A percentile compares a stretch with the other conserved stretches of the same genome.
Evolutionary conservation across 1,139 yeast species (phyloP).

Genomic region (Hemisphaericaspora subhashii): DNA sequence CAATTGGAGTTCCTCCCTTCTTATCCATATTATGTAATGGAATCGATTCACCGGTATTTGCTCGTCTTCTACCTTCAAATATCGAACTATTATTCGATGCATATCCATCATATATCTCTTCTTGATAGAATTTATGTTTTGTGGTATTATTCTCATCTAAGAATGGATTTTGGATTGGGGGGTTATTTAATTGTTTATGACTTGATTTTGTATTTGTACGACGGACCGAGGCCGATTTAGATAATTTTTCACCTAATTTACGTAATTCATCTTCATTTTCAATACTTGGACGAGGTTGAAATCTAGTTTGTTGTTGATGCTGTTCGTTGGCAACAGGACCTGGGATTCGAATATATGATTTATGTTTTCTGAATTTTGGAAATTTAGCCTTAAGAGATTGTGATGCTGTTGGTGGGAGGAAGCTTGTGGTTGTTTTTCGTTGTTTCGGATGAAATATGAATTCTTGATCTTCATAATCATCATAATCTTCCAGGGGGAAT

Average conservation of each 20-base stretch:
- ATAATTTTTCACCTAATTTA: conserved; percentile 33
- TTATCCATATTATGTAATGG: neutral
- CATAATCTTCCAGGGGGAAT: neutral
- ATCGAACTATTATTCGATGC: conserved; percentile 19
- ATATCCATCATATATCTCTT: conserved; percentile 16
- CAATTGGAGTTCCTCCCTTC: neutral
- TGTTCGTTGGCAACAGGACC: too few relatives aligned
- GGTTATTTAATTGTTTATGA: neutral
- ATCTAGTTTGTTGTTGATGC: too few relatives aligned
- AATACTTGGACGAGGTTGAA: neutral
- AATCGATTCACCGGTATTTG: neutral
- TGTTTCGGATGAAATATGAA: neutral
- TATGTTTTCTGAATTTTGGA: neutral
- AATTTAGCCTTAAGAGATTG: neutral
- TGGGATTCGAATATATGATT: neutral
- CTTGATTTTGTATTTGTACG: conserved; percentile 17
- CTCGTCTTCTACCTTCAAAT: conserved; percentile 9
- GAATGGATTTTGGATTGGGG: neutral
- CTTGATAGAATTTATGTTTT: conserved; percentile 8
- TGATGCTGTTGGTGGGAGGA: neutral
- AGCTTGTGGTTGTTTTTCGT: neutral
- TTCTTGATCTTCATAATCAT: conserved; percentile 3
- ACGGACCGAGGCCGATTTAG: conserved; percentile 28
- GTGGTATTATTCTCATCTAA: neutral
- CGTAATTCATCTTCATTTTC: conserved; percentile 28